Percentiles rank a stretch among this genome's conserved stretches.
Conservation (phyloP, 768 basidiomycete genomes). For the Clitopilus hobsonii region DNA sequence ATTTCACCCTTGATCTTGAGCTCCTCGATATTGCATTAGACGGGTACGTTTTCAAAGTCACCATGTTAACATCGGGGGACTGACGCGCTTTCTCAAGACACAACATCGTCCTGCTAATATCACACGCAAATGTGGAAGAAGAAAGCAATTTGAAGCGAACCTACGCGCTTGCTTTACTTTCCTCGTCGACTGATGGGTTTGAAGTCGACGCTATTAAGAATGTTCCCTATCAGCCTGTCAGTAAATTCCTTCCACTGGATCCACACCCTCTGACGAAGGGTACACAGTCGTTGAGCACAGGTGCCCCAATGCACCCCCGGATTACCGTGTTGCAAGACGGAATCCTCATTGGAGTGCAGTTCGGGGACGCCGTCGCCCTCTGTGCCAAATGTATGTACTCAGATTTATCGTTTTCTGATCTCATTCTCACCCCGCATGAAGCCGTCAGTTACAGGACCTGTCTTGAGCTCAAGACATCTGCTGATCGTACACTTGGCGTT, state of each 20-base stretch:
- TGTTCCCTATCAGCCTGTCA: slow-evolving; percentile 76
- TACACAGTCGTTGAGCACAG: slow-evolving; percentile 55
- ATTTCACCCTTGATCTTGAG: slow-evolving; percentile 62
- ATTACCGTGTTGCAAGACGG: slow-evolving; percentile 61
- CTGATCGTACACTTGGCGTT: slow-evolving; percentile 67
- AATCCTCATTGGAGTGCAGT: slow-evolving; percentile 56
- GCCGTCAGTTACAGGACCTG: slow-evolving; percentile 71
- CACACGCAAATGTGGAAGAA: slow-evolving; percentile 58
- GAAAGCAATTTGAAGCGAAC: slow-evolving; percentile 50
- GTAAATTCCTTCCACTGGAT: slow-evolving; percentile 15
- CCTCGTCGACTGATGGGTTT: slow-evolving; percentile 36
- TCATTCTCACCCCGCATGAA: slow-evolving; percentile 18
- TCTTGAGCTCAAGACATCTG: slow-evolving; percentile 62
- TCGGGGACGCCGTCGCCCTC: slow-evolving; percentile 72
- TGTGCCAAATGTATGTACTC: slow-evolving; percentile 53
- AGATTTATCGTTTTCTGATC: background rate
- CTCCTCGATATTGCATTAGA: slow-evolving; percentile 65
- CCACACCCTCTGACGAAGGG: background rate
- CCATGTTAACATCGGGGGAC: slow-evolving; percentile 3
- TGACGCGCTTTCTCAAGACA: background rate
- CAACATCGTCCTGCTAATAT: slow-evolving; percentile 37
- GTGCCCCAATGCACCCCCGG: slow-evolving; percentile 69
- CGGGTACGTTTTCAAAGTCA: slow-evolving; percentile 30
- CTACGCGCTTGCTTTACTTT: slow-evolving; percentile 57
- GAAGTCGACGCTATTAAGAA: slow-evolving; percentile 43